Conservation (phyloP, 805 yeast genomes). For the Wickerhamiella lipophila region DNA sequence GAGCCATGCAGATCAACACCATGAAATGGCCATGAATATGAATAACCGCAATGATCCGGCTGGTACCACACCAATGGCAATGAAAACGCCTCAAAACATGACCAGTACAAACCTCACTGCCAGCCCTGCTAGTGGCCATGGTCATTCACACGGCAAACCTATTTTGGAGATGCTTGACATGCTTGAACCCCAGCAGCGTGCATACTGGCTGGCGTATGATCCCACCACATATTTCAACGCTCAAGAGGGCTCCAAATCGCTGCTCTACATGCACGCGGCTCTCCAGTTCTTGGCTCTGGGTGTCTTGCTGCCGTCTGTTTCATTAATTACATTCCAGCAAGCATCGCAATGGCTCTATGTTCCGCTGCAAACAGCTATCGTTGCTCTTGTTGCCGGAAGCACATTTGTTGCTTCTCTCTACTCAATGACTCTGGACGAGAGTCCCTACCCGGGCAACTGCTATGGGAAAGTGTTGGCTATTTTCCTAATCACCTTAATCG, state of each 20-base stretch:
- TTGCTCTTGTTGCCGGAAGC: conserved; percentile 36
- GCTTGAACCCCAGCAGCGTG: conserved; percentile 56
- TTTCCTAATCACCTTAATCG: conserved; percentile 38
- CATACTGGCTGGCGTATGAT: conserved; percentile 68
- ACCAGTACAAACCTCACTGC: neutral
- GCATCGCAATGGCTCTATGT: conserved; percentile 42
- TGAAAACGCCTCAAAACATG: neutral
- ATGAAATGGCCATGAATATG: neutral
- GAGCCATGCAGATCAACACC: neutral
- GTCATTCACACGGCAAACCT: conserved; percentile 21
- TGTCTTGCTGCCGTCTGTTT: conserved; percentile 51
- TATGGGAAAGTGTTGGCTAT: conserved; percentile 56
- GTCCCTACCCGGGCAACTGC: conserved; percentile 66
- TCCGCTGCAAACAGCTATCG: conserved; percentile 42
- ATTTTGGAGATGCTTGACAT: conserved; percentile 46
- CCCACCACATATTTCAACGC: conserved; percentile 54
- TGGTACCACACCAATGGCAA: no score
- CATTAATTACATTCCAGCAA: conserved; percentile 49
- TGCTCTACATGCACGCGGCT: conserved; percentile 44
- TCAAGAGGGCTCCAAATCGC: conserved; percentile 37
- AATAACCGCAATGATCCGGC: neutral
- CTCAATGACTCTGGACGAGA: conserved; percentile 37
- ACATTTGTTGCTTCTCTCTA: conserved; percentile 45
- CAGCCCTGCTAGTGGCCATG: neutral
- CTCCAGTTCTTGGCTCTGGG: conserved; percentile 36